These are phyloP conservation scores for Daedaleopsis nitida DNA, from an alignment of 768 basidiomycete species.

Conservation along the genomic window DNA sequence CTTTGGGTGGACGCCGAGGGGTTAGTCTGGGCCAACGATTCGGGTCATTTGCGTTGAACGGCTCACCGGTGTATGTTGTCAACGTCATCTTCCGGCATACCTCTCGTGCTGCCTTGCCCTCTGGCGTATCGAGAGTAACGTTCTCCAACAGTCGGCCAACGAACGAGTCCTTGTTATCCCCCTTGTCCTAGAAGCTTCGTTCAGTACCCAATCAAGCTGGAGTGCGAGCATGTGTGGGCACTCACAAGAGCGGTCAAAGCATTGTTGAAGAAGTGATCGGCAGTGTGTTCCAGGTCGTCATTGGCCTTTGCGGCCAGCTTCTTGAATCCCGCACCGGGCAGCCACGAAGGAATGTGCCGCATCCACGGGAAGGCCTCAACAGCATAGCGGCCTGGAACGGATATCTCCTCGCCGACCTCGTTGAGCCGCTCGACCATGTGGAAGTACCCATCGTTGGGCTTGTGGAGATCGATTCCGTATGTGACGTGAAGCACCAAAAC, in stretches of 20 bases:
- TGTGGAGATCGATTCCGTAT: conserved; percentile 12
- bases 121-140: no score
- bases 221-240: no score
- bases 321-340: conserved; percentile 27
- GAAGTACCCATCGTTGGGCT: conserved; percentile 3
- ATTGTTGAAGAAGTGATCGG: background rate
- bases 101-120: no score
- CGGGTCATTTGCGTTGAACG: no score
- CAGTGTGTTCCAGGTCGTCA: background rate
- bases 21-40: no score
- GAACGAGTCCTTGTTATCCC: no score
- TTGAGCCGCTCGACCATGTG: conserved; percentile 2
- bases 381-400: background rate
- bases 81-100: background rate
- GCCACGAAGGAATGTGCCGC: conserved; percentile 26
- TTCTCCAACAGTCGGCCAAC: no score
- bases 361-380: conserved; percentile 4
- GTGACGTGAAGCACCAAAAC: background rate
- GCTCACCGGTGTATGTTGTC: no score
- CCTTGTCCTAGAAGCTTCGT: no score
- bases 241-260: background rate
- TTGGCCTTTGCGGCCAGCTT: conserved; percentile 4
- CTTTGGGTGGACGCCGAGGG: no score
- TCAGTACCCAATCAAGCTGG: no score
- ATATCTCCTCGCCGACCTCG: background rate